Conservation (phyloP, 139 green algal genomes). For the Micractinium sp. region DNA sequence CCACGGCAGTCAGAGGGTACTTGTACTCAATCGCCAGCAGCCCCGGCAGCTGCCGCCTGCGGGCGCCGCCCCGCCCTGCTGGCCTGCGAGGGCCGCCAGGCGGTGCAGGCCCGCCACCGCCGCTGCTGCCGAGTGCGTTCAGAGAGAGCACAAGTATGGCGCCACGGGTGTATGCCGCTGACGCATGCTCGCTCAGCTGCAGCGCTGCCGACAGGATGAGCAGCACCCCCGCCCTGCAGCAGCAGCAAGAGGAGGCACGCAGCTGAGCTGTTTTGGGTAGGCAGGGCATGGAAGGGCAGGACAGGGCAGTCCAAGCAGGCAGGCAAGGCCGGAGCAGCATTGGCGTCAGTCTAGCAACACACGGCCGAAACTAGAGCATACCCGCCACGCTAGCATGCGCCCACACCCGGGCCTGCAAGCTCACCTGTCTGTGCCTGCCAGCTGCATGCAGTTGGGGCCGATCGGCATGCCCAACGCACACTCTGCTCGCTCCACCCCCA, state of each 20-base stretch:
- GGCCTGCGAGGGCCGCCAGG: not conserved
- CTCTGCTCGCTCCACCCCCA: conserved; percentile 20
- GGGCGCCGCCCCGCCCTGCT: not conserved
- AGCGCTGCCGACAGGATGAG: conserved; percentile 22
- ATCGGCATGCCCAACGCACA: conserved; percentile 1
- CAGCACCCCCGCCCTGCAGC: conserved; percentile 17
- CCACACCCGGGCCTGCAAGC: not conserved
- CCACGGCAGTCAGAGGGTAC: conserved; percentile 8
- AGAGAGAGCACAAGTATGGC: conserved; percentile 15
- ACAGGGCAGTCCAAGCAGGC: not conserved
- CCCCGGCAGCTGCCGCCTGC: not conserved
- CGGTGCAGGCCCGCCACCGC: not conserved
- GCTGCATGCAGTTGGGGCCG: conserved; percentile 15
- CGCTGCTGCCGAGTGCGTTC: not conserved
- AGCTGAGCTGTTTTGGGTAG: not conserved
- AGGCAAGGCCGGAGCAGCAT: not conserved
- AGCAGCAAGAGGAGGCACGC: not conserved
- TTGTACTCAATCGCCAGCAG: not conserved
- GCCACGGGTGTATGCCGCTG: not conserved
- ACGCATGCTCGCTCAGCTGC: not conserved
- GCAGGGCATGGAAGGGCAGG: not conserved
- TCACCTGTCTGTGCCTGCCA: not conserved
- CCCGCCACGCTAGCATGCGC: no score
- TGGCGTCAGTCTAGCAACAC: not conserved
- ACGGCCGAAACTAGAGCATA: not conserved